Evolutionary conservation across 768 basidiomycete genomes (phyloP).

Genomic region (Tylopilus sp.): DNA sequence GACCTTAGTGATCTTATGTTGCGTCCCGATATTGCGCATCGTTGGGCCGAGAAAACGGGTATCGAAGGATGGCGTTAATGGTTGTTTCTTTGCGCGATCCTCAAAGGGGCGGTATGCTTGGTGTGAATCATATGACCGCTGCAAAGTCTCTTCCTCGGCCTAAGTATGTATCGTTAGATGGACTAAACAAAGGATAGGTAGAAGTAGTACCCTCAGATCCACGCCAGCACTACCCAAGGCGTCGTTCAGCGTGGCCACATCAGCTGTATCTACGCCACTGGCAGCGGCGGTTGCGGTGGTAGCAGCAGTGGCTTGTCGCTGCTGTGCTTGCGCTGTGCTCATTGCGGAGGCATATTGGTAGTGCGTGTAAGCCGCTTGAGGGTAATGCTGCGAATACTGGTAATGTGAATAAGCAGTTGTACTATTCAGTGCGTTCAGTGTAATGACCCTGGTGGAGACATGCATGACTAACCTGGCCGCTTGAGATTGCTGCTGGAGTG

Average conservation of each 20-base stretch:
- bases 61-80: constrained; percentile 66
- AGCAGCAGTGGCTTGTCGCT: constrained; percentile 23
- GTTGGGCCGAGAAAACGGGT: constrained; percentile 58
- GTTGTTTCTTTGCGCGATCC: constrained; percentile 79
- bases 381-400: constrained; percentile 38
- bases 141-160: constrained; percentile 85
- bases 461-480: constrained; percentile 40
- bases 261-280: constrained; percentile 55
- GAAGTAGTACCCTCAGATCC: constrained; percentile 62
- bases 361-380: constrained; percentile 39
- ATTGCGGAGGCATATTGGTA: constrained; percentile 39
- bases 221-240: constrained; percentile 85
- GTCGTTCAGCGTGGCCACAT: constrained; percentile 78
- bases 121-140: constrained; percentile 60
- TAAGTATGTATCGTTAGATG: constrained; percentile 28
- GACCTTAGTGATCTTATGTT: constrained; percentile 65
- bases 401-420: constrained; percentile 50
- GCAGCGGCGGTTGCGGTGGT: constrained; percentile 10
- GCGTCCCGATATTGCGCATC: constrained; percentile 63
- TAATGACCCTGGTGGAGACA: not conserved
- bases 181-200: not conserved
- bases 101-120: constrained; percentile 64
- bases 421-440: constrained; percentile 25
- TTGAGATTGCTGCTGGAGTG: constrained; percentile 58
- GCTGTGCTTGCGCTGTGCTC: constrained; percentile 30